Base-by-base conservation (phyloP, 257 asterid species). In the Rehmannia glutinosa region DNA sequence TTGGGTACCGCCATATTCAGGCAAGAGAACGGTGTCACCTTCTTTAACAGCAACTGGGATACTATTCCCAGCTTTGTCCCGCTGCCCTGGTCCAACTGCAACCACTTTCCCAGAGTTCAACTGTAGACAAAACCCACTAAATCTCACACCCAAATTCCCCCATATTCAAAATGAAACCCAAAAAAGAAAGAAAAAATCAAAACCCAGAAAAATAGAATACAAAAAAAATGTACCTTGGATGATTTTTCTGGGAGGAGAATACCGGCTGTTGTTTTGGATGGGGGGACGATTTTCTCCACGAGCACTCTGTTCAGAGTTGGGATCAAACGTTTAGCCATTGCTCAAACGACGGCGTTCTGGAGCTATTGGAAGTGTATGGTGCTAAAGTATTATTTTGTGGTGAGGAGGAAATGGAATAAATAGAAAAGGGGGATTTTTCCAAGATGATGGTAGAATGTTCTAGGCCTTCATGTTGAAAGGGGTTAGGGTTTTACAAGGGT, bases 1-100 rank as follows among this genome's bases (percentile, higher is more conserved):
- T 78, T 81, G 84, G 49, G 97, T 90, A 9, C 98, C 98, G 15
- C 98, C 97, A 16, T 90, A 92, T 6, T 92, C 98, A 10, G 98
- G 97, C 82, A 92, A 76, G 56, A 92, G 89, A 67, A 92, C 97
- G 6, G 89, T 84, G 52, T 92, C 97, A 0, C 98, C 98, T 77
- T 86, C 97, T 73, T 92, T 92, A 21, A 92, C 90, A 62, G 88
- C 87, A 3, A 83, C 83, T 0, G 98, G 97, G n/a, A 90, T 82
- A 11, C 4, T 6, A 60, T 83, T 80, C 56, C 97, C 97, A 1
- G 80, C 11, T 50, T 83, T 83, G 76, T 81, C 89, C 6, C 36
- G 79, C 50, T 75, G 53, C 2, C 98, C 98, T n/a, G 91, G 90
- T 8, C 97, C 98, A 43, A 85, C 86, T 9, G 97, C 95, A 33